These are phyloP conservation scores for Gliomastix tumulicola DNA, from an alignment of 2,329 filamentous ascomycete species.

Conservation along the genomic window DNA sequence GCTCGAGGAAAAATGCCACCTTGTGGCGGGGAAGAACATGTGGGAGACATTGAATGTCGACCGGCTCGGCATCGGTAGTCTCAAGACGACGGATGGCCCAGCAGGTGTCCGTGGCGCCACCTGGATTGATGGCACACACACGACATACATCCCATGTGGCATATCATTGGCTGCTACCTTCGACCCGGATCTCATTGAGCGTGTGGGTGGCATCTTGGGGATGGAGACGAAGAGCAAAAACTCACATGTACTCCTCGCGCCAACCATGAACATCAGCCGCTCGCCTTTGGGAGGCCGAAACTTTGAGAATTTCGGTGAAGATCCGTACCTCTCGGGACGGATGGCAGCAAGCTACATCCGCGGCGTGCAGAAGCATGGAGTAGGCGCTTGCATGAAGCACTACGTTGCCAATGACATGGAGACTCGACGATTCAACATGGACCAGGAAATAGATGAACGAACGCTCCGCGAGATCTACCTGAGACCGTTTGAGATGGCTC, in stretches of 20 bases:
- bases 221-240: constrained; percentile 49
- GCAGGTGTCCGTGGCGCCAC: constrained; percentile 16
- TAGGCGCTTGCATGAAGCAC: constrained; percentile 37
- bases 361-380: constrained; percentile 47
- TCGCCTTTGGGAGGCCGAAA: constrained; percentile 78
- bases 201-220: constrained; percentile 50
- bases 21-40: constrained; percentile 1
- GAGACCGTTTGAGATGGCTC: constrained; percentile 36
- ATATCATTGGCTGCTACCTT: constrained; percentile 49
- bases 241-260: constrained; percentile 62
- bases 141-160: constrained; percentile 15
- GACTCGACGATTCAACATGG: constrained; percentile 17
- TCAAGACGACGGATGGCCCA: constrained; percentile 12
- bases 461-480: constrained; percentile 31
- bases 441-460: constrained; percentile 18
- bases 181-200: constrained; percentile 46
- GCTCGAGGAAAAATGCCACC: constrained; percentile 3
- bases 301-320: constrained; percentile 82
- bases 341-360: constrained; percentile 66
- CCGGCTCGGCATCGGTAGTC: neutral
- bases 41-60: constrained; percentile 5
- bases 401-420: constrained; percentile 36
- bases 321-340: constrained; percentile 69
- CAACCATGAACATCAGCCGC: constrained; percentile 72
- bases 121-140: constrained; percentile 11